Base-by-base conservation (phyloP, 2,329 filamentous ascomycete species). In the Fusarium sp. region DNA sequence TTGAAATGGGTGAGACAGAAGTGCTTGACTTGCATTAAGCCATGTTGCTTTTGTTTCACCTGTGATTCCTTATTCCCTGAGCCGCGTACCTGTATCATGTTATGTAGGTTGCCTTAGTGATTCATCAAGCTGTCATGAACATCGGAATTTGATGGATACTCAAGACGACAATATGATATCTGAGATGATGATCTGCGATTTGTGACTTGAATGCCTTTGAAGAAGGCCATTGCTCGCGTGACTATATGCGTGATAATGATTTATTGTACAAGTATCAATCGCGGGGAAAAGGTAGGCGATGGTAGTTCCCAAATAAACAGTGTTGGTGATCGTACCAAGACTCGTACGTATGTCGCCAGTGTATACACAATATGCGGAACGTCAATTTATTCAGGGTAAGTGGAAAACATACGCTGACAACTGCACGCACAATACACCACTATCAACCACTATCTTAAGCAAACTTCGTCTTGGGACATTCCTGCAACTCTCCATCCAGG, bases 401-500 rank as follows among this genome's bases (percentile, higher is more conserved):
- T 3, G 9, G 12, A 38, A 30, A 8, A 9, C 2, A 20, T 8
- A 11, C 30, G 12, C 23, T 30, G 15, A 26, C 20, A 20, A 4
- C 12, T 30, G 7, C 5, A 37, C 8, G 4, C 20, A 9, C 33
- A 2, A 13, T 10, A 8, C n/a, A 40, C 9, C 2, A 20, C 13
- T 6, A 30, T 16, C 6, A 20, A 8, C 20, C 7, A 4, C 8
- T 18, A 8, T 4, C 36, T 65, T 42, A 73, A 37, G 60, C 56
- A 58, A 77, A 78, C 15, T 65, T 60, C 1, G 71, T 72, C 62
- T 74, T 72, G 11, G 79, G 79, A n/a, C 70, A 68, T 40, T 75
- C 67, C 54, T 79, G 37, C 34, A 75, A 62, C 55, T 77, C 73
- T 1, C 88, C 88, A 63, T 88, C 86, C 8, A 90, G 67, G 57